phyloP scores from a whole-genome alignment of 768 basidiomycete species.

The Coprinellus micaceus region DNA sequence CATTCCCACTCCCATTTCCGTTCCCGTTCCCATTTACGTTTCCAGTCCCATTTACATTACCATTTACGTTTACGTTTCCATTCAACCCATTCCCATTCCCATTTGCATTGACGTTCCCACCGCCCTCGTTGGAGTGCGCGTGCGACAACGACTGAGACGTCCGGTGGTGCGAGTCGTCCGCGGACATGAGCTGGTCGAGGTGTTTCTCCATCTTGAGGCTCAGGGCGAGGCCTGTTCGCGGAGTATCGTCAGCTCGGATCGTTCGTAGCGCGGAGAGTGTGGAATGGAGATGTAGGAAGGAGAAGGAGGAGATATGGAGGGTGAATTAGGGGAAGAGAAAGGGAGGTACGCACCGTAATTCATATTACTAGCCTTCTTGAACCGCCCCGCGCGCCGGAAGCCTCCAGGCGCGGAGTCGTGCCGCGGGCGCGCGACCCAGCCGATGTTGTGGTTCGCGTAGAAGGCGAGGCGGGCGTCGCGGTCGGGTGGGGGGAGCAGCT shows the following conservation, averaged over 20 bases:
- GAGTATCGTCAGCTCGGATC: too few species aligned
- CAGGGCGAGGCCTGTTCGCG: constrained; percentile 45
- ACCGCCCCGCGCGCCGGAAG: constrained; percentile 72
- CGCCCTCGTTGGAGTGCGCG: too few species aligned
- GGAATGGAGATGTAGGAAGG: too few species aligned
- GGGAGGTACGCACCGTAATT: constrained; percentile 60
- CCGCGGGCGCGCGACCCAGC: constrained; percentile 75
- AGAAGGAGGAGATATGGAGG: too few species aligned
- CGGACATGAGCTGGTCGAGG: constrained; percentile 41
- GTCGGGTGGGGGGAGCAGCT: constrained; percentile 54
- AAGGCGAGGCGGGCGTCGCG: constrained; percentile 62
- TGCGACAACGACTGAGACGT: too few species aligned
- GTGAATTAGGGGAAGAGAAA: not conserved
- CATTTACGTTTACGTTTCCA: too few species aligned
- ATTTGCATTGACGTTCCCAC: too few species aligned
- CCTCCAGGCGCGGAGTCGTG: constrained; percentile 53
- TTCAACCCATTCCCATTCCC: too few species aligned
- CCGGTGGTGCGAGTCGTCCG: constrained; percentile 9
- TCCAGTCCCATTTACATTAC: too few species aligned
- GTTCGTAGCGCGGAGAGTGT: too few species aligned
- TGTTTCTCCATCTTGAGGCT: constrained; percentile 56
- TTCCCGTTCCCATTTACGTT: too few species aligned
- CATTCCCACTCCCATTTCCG: too few species aligned
- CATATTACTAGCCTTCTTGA: constrained; percentile 95
- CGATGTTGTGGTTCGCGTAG: constrained; percentile 71